These are phyloP conservation scores for Fusarium hainanense DNA, from an alignment of 2,329 filamentous ascomycete genomes.

Conservation along the genomic window DNA sequence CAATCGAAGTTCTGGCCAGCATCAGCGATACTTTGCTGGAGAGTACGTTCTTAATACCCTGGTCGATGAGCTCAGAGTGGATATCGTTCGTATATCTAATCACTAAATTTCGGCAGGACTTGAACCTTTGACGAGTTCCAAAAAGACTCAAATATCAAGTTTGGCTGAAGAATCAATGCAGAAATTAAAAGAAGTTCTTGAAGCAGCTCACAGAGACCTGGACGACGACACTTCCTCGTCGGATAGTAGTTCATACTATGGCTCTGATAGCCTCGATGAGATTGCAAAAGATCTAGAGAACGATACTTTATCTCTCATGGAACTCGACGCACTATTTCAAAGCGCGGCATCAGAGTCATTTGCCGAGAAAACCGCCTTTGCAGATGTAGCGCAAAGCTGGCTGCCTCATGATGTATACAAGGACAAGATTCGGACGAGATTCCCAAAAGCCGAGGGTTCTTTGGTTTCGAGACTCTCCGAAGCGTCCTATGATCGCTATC, in stretches of 20 bases:
- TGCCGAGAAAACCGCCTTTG: background rate
- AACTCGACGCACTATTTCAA: background rate
- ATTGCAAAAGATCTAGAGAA: background rate
- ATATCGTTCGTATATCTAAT: background rate
- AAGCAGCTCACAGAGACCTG: background rate
- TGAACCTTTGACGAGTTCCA: background rate
- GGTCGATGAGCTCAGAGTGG: background rate
- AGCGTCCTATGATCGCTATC: background rate
- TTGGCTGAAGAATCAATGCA: background rate
- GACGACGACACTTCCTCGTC: background rate
- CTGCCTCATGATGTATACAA: background rate
- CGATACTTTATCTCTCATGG: background rate
- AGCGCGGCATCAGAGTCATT: background rate
- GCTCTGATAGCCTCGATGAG: background rate
- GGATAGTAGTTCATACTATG: background rate
- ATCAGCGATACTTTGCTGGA: background rate
- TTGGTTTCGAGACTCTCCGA: background rate
- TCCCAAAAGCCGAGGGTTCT: background rate
- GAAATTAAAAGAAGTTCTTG: background rate
- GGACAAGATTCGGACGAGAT: background rate
- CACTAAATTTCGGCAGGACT: background rate
- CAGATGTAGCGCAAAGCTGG: background rate
- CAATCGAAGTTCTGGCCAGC: background rate
- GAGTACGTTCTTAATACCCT: background rate
- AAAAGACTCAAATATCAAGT: background rate